Percentiles rank a stretch among this genome's conserved stretches.
Evolutionary conservation across 208 protist genomes (phyloP).

Genomic region (Blechomonas ayalai): DNA sequence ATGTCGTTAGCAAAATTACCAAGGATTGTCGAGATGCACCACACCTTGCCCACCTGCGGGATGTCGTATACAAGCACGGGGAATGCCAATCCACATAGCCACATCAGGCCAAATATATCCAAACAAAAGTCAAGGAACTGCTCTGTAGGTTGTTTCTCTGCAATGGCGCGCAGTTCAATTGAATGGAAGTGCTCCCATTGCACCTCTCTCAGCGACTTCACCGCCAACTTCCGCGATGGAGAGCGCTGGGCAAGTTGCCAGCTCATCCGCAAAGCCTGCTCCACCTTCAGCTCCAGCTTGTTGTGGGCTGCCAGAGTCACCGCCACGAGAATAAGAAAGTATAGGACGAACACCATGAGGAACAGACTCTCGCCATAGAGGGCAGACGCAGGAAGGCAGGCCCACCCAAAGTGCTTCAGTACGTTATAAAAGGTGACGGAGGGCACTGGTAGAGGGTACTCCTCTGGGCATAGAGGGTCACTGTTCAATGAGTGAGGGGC

Average conservation of each 20-base stretch:
- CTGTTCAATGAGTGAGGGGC: not conserved
- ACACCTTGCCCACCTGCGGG: slow-evolving; percentile 38
- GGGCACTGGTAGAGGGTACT: slow-evolving; percentile 55
- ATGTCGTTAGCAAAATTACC: slow-evolving; percentile 83
- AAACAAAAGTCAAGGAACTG: slow-evolving; percentile 74
- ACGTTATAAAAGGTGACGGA: slow-evolving; percentile 28
- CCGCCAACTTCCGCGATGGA: not conserved
- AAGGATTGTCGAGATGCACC: slow-evolving; percentile 38
- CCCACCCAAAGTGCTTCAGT: slow-evolving; percentile 46
- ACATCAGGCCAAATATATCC: slow-evolving; percentile 81
- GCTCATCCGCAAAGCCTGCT: slow-evolving; percentile 17
- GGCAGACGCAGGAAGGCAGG: slow-evolving; percentile 33
- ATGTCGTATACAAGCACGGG: slow-evolving; percentile 52
- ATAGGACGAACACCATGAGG: slow-evolving; percentile 28
- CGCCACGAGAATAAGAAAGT: slow-evolving; percentile 48
- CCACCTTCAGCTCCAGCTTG: slow-evolving; percentile 24
- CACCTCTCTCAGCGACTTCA: not conserved
- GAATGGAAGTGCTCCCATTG: slow-evolving; percentile 43
- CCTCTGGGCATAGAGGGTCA: slow-evolving; percentile 9
- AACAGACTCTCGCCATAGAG: slow-evolving; percentile 24
- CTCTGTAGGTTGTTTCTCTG: slow-evolving; percentile 53
- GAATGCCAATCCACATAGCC: slow-evolving; percentile 47
- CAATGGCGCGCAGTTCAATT: slow-evolving; percentile 45
- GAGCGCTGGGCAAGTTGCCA: slow-evolving; percentile 3
- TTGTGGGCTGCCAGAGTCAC: slow-evolving; percentile 54